A percentile compares a stretch with the other conserved stretches of the same genome.
phyloP scores from a whole-genome alignment of 768 basidiomycete genomes.

The Boletales sp. region DNA sequence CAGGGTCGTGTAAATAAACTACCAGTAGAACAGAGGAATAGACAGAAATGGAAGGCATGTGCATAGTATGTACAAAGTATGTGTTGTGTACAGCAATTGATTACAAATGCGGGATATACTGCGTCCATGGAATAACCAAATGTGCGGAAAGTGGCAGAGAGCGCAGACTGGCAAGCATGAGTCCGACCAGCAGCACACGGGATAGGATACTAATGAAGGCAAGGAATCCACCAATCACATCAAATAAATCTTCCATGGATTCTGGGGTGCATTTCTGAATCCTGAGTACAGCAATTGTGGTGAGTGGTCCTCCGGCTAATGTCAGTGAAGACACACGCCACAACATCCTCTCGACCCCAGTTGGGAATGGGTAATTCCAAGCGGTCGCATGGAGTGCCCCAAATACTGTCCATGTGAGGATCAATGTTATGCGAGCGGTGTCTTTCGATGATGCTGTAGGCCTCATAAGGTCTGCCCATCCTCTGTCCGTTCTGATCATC shows the following conservation, averaged over 20 bases:
- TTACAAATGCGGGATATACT: not conserved
- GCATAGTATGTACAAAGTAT: no score
- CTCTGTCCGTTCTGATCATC: not conserved
- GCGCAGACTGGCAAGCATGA: not conserved
- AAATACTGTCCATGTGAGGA: not conserved
- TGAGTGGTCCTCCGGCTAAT: not conserved
- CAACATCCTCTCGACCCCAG: not conserved
- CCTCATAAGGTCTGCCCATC: no score
- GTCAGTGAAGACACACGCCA: conserved; percentile 1
- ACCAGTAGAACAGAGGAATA: no score
- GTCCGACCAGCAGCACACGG: not conserved
- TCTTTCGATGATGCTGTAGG: not conserved
- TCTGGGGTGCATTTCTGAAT: no score
- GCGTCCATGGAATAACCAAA: no score
- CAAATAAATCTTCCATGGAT: no score
- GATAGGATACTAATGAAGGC: no score
- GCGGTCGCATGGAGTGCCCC: not conserved
- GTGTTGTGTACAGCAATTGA: not conserved
- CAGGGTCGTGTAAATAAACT: no score
- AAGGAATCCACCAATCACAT: no score
- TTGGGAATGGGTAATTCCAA: conserved; percentile 2
- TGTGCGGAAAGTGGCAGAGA: not conserved
- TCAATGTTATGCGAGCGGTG: no score
- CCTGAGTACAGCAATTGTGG: no score
- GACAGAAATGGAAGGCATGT: no score